Percentiles rank a stretch among this genome's conserved stretches.
These are phyloP conservation scores for Starmerella vitae DNA, from an alignment of 805 yeast species.

Conservation along the genomic window DNA sequence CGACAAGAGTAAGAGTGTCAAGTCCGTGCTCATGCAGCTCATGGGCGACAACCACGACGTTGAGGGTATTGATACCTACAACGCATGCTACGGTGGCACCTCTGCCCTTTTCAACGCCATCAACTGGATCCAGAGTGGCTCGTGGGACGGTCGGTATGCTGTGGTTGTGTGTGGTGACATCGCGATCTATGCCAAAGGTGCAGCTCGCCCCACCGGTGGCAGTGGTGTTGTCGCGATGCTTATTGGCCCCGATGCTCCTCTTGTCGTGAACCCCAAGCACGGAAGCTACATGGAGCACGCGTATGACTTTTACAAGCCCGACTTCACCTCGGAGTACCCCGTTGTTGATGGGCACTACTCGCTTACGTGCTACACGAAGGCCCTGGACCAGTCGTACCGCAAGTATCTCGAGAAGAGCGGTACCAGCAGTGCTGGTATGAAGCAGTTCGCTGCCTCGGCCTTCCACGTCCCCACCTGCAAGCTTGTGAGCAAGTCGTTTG, in stretches of 20 bases:
- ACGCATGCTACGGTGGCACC: slow-evolving; percentile 99
- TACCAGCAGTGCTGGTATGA: slow-evolving; percentile 41
- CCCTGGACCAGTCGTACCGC: slow-evolving; percentile 76
- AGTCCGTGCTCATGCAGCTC: slow-evolving; percentile 88
- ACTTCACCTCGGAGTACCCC: slow-evolving; percentile 91
- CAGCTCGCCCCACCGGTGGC: slow-evolving; percentile 99
- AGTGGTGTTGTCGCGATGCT: slow-evolving; percentile 91
- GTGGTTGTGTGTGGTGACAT: slow-evolving; percentile 95
- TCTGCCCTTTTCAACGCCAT: slow-evolving; percentile 83
- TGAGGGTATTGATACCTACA: slow-evolving; percentile 91
- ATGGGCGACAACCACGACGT: slow-evolving; percentile 78
- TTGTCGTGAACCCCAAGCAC: slow-evolving; percentile 76
- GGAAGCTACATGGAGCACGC: slow-evolving; percentile 95
- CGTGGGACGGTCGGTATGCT: slow-evolving; percentile 98
- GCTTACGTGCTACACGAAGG: slow-evolving; percentile 82
- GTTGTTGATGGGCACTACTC: slow-evolving; percentile 96
- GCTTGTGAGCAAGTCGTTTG: slow-evolving; percentile 82
- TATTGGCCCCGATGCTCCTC: slow-evolving; percentile 96
- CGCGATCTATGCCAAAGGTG: slow-evolving; percentile 92
- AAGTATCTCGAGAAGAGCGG: slow-evolving; percentile 47
- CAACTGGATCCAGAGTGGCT: slow-evolving; percentile 89
- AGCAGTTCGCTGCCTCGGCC: slow-evolving; percentile 77
- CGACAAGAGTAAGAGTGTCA: slow-evolving; percentile 94
- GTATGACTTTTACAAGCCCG: slow-evolving; percentile 94
- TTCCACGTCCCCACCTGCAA: slow-evolving; percentile 99